Conservation (phyloP, 2,329 filamentous ascomycete genomes). For the Boeremia lycopersici region DNA sequence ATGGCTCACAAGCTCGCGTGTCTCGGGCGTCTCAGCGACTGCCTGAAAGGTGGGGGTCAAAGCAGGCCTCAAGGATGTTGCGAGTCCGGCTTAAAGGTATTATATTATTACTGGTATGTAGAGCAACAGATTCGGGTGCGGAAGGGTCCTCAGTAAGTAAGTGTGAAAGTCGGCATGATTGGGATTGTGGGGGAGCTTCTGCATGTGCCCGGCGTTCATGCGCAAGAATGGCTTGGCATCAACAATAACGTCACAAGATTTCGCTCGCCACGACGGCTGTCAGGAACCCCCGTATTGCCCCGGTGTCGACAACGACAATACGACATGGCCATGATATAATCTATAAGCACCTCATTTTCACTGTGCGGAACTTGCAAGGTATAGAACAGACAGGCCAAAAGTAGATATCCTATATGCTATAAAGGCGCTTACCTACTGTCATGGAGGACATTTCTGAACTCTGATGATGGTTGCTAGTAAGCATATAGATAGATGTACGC, state of each 20-base stretch:
- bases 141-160: background rate
- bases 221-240: conserved; percentile 13
- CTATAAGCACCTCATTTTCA: background rate
- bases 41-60: conserved; percentile 3
- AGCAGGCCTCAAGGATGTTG: background rate
- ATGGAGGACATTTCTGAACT: background rate
- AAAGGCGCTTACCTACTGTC: conserved; percentile 5
- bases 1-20: conserved; percentile 31
- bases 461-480: background rate
- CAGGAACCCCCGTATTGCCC: too few species aligned
- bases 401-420: background rate
- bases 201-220: conserved; percentile 13
- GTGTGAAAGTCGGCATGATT: conserved; percentile 5
- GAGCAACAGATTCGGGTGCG: background rate
- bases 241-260: conserved; percentile 14
- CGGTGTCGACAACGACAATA: background rate
- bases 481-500: background rate
- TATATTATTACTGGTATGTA: background rate
- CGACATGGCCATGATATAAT: too few species aligned
- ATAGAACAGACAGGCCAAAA: background rate
- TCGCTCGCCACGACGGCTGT: background rate
- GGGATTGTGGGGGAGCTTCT: conserved; percentile 11
- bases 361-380: background rate
- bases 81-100: background rate
- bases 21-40: conserved; percentile 12